Base-by-base conservation (phyloP, 805 yeast species). In the Lachancea sp. region DNA sequence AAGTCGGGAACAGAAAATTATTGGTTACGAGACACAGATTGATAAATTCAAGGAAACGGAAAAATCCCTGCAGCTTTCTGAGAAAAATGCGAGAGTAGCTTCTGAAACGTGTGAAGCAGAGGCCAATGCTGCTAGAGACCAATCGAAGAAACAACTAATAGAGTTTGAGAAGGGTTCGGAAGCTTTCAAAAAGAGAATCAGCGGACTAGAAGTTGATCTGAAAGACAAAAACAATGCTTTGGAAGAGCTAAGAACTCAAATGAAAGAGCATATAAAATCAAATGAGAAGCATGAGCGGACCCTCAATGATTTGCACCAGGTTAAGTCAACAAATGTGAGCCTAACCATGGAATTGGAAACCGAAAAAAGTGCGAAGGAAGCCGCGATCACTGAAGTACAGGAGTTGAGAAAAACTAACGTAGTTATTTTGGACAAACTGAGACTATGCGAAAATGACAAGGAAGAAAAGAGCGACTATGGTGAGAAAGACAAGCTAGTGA, bases 391-490 rank as follows among this genome's bases (percentile, higher is more conserved):
- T 36, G 39, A 36, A 25, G 4, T 22, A 3, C 11, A 29, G 13
- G 3, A 5, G 13, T 11, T 16, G 9, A 27, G 12, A 4, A 15
- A 26, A 10, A 17, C 4, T 8, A 38, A 27, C 10, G 17, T 7
- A 26, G 31, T 12, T 7, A 6, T 27, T 17, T 34, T 36, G 7
- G 44, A 31, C 13, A 34, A 35, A 26, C 27, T 47, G 27, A 30
- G 27, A 10, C 25, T 32, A 7, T 35, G 38, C n/a, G 38, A 35
- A 35, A 13, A 11, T 15, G 50, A 48, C 26, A 30, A 46, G 32
- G 41, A 32, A 3, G n/a, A 37, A 13, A 49, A 44, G 22, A 30
- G 36, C 18, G 12, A 44, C 11, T 11, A 32, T 41, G 27, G 45
- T 41, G 38, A 43, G 44, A 31, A 46, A 31, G 31, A 41, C 2